Conservation (phyloP, 1,284 basidiomycete species). For the Ceratobasidium sp. region DNA sequence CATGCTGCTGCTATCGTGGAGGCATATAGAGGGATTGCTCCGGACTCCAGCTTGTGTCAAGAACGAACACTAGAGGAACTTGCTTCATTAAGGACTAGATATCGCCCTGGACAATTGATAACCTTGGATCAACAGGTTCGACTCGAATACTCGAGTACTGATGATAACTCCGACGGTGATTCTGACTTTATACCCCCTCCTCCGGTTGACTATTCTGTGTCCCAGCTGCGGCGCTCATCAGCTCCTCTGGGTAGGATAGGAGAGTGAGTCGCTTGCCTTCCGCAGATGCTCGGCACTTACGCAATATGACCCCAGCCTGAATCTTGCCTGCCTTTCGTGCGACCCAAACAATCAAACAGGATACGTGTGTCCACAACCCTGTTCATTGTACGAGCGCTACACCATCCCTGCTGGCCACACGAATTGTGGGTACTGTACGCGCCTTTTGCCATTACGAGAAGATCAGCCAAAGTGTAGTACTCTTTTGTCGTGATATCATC, state of each 20-base stretch:
- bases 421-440: slow-evolving; percentile 2
- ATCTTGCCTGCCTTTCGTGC: slow-evolving; percentile 1
- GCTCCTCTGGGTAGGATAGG: background rate
- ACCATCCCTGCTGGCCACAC: slow-evolving; percentile 24
- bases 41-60: slow-evolving; percentile 14
- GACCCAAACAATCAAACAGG: slow-evolving; percentile 12
- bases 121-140: background rate
- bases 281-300: too few relatives aligned
- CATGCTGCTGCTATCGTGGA: slow-evolving; percentile 27
- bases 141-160: background rate
- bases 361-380: slow-evolving; percentile 16
- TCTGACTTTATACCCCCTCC: background rate
- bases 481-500: background rate
- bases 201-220: background rate
- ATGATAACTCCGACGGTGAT: background rate
- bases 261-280: background rate
- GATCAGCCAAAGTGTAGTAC: slow-evolving; percentile 12
- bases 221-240: background rate
- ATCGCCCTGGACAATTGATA: slow-evolving; percentile 13
- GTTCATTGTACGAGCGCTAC: background rate
- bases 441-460: slow-evolving; percentile 18
- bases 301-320: background rate
- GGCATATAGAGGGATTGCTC: slow-evolving; percentile 13
- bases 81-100: slow-evolving; percentile 1
- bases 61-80: slow-evolving; percentile 25